phyloP scores from a whole-genome alignment of 73 alveolate species.

The Tetrahymena elliotti region DNA sequence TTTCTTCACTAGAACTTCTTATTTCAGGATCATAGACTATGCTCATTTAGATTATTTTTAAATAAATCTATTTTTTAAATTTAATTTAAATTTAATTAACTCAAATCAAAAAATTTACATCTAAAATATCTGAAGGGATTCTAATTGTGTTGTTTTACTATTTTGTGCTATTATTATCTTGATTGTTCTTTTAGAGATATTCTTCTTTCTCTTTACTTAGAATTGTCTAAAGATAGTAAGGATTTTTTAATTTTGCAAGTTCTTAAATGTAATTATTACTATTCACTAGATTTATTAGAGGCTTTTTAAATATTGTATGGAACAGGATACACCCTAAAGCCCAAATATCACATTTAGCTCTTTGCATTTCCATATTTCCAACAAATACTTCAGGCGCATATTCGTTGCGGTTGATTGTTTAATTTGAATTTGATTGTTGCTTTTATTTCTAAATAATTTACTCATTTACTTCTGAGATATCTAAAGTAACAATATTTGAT shows the following conservation, averaged over 20 bases:
- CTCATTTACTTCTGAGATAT: background rate
- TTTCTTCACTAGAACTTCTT: background rate
- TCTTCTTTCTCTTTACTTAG: background rate
- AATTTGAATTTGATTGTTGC: background rate
- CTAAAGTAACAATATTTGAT: background rate
- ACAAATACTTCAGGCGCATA: background rate
- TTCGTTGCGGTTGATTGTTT: background rate
- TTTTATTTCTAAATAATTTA: background rate
- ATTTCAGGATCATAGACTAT: background rate
- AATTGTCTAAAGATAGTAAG: background rate
- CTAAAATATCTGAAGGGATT: background rate
- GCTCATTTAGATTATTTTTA: background rate
- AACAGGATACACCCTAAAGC: background rate
- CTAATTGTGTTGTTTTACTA: background rate
- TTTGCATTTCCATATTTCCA: background rate
- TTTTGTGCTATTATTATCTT: background rate
- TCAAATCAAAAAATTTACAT: background rate
- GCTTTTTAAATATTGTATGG: background rate
- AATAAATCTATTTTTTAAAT: background rate
- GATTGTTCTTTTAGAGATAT: background rate
- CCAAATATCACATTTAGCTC: background rate
- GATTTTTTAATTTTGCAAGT: background rate
- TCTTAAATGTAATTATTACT: background rate
- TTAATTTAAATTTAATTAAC: background rate
- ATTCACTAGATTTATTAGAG: background rate